Conservation (phyloP, 2,329 filamentous ascomycete genomes). For the Paecilomyces formosus region DNA sequence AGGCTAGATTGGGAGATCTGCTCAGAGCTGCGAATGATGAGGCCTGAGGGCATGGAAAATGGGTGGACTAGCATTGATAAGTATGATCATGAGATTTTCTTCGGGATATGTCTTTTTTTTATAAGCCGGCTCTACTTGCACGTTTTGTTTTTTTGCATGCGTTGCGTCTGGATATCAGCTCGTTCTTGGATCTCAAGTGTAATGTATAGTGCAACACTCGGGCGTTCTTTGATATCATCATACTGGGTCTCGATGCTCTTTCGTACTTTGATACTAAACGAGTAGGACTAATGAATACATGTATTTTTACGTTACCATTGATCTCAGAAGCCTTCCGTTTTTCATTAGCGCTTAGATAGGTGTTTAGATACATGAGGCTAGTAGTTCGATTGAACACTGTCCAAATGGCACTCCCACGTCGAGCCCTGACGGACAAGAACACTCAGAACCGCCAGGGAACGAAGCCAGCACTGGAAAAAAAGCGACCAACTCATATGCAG, state of each 20-base stretch:
- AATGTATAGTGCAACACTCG: background rate
- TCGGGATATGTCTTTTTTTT: background rate
- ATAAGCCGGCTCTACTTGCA: background rate
- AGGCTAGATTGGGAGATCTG: slow-evolving; percentile 68
- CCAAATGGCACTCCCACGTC: background rate
- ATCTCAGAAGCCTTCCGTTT: background rate
- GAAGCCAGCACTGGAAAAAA: background rate
- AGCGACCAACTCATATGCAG: background rate
- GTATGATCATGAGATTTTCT: background rate
- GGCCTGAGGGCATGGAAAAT: background rate
- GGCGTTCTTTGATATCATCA: background rate
- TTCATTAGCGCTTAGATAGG: background rate
- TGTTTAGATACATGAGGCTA: background rate
- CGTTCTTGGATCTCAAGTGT: background rate
- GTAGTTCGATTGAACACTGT: background rate
- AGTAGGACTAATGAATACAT: background rate
- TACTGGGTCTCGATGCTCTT: background rate
- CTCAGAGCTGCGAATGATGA: slow-evolving; percentile 31
- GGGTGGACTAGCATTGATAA: background rate
- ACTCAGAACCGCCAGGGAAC: background rate
- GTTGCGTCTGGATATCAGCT: no score
- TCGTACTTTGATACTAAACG: background rate
- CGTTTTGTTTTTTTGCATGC: no score
- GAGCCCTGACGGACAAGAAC: background rate
- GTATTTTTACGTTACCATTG: background rate